Conservation (phyloP, 2,329 filamentous ascomycete genomes). For the Aspergillus sp. region DNA sequence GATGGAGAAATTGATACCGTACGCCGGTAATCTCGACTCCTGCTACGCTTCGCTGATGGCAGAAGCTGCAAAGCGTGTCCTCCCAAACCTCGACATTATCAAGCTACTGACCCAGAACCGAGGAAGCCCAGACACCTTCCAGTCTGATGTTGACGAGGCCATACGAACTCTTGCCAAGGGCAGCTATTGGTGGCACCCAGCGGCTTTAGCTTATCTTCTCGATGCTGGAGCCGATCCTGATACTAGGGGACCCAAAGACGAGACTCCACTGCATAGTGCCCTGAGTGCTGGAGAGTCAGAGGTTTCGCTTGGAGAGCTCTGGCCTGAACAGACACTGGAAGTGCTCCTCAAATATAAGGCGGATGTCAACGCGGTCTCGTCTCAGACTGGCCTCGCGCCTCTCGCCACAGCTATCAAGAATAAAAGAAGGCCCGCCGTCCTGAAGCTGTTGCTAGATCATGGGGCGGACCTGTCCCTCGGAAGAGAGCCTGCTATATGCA, state of each 20-base stretch:
- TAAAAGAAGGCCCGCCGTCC: background rate
- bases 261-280: conserved; percentile 3
- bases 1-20: background rate
- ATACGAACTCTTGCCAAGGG: background rate
- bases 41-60: background rate
- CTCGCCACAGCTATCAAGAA: background rate
- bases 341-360: background rate
- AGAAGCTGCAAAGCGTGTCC: background rate
- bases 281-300: background rate
- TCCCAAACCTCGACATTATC: background rate
- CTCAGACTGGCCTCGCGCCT: background rate
- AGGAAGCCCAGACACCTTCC: background rate
- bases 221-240: conserved; percentile 1
- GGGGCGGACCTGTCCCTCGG: background rate
- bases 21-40: background rate
- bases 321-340: background rate
- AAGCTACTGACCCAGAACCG: background rate
- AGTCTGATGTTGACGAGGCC: background rate
- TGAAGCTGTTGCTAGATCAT: background rate
- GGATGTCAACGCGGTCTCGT: background rate
- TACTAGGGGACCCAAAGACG: background rate
- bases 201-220: background rate
- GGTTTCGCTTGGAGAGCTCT: too few relatives aligned
- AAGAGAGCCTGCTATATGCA: background rate
- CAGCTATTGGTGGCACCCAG: background rate